Base-by-base conservation (phyloP, 2,329 filamentous ascomycete genomes). In the Fusarium continuum region DNA sequence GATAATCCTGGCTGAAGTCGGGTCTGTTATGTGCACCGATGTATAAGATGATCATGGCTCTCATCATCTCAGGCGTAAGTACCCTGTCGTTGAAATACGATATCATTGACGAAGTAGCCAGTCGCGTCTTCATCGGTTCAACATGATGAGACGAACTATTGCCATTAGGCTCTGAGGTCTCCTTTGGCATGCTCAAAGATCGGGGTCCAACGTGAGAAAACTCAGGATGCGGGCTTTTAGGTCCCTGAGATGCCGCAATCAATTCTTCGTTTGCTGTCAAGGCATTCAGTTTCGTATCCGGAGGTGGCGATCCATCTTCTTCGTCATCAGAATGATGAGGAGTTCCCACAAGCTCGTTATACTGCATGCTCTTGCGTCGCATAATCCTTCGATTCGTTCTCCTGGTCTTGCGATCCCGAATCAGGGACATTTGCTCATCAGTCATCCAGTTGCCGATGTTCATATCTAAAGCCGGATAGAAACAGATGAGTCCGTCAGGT, bases 401-500 rank as follows among this genome's bases (percentile, higher is more conserved):
- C 20, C 92, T 85, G 73, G 88, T 88, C 55, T 88, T 85, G 10
- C 92, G 88, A 63, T 97, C 93, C 65, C 92, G 89, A 63, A 99
- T 96, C 59, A 99, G 79, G 0, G 92, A 88, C 92, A 98, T 96
- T 74, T 99, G 93, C 75, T 98, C 94, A 70, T 98, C 94, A 1
- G 92, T 93, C 93, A 99, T 98, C 95, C 95, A 99, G 75, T 93
- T 97, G 31, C 92, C 92, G 65, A 98, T 98, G 71, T 96, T 97
- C 91, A 98, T 93, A 71, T 98, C 95, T 56, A 99, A 79, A 0
- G 90, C 89, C 1, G 95, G 95, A 71, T 99, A 99, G 55, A 96
- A 88, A 43, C 97, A 82, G 1, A 98, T 83, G 8, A 98, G 77
- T 0, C 93, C 94, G 47, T 91, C 90, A 0, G 95, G 95, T 0